A percentile compares a stretch with the other conserved stretches of the same genome.
phyloP scores from a whole-genome alignment of 192 early-diverging fungal species.

The Podila verticillata region DNA sequence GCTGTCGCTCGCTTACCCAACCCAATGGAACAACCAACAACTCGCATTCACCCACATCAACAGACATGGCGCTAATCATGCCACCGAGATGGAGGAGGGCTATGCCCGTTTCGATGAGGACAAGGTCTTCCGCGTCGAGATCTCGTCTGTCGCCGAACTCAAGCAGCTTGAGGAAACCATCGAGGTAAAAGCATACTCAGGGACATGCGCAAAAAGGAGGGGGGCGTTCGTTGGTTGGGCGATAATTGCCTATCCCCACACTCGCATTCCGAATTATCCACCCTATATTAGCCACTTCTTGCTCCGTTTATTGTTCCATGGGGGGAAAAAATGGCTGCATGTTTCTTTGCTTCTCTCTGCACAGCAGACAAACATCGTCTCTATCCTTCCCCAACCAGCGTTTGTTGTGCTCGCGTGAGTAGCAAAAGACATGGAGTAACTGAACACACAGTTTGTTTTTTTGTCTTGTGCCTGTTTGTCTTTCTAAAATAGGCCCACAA shows the following conservation, averaged over 20 bases:
- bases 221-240: too few species aligned
- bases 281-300: too few species aligned
- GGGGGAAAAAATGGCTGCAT: too few species aligned
- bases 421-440: not conserved
- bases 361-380: too few species aligned
- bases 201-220: not conserved
- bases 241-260: too few species aligned
- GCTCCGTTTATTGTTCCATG: too few species aligned
- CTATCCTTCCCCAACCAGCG: not conserved
- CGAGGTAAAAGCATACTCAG: conserved; percentile 17
- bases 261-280: too few species aligned
- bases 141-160: conserved; percentile 32
- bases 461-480: too few species aligned
- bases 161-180: conserved; percentile 35
- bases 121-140: conserved; percentile 34
- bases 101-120: conserved; percentile 48
- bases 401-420: not conserved
- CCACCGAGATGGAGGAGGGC: not conserved
- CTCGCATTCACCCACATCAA: not conserved
- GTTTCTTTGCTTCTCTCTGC: too few species aligned
- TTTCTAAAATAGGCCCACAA: conserved; percentile 22
- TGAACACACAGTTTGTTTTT: not conserved
- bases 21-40: not conserved
- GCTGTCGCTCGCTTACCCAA: not conserved
- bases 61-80: too few species aligned